Base-by-base conservation (phyloP, 1,139 yeast genomes). In the Blastobotrys proliferans region DNA sequence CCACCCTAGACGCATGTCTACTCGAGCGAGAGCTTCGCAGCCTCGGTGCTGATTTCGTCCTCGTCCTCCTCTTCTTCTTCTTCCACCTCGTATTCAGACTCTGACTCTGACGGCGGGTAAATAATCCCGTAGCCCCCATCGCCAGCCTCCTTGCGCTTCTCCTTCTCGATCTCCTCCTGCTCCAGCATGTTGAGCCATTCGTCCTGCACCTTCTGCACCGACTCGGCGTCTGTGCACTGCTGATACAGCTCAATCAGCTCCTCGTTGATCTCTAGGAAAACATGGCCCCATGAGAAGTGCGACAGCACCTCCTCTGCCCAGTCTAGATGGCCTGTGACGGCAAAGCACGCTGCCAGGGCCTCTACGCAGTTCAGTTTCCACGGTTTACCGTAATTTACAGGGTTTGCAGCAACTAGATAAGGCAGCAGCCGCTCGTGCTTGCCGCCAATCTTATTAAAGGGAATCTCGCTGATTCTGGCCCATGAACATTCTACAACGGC, bases 401-500 rank as follows among this genome's bases (percentile, higher is more conserved):
- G 94, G 60, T 92, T 92, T 0, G 97, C 96, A 2, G 98, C 98
- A 3, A 92, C 94, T 46, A 92, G 68, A 57, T 90, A 92, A 0
- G 98, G 98, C 48, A 92, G 67, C 18, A 92, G 68, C 41, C 98
- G 70, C 58, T 92, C 97, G 57, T 87, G 74, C 50, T 77, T 80
- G 3, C 98, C 98, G 3, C 98, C 97, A 48, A 92, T 90, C 58
- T 84, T 86, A 50, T 73, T 69, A 63, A 92, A 92, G 1, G 98
- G 98, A n/a, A 92, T 80, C 61, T 92, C 98, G 45, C 88, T 95
- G 18, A 94, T 63, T 49, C 97, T 70, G 0, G 98, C 98, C 99
- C 99, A 92, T 1, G 97, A 88, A 64, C 97, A 92, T 61, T 92
- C 99, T 1, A 92, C 98, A 6, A 92, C 98, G 0, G 98, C 96